These are phyloP conservation scores for Aspergillus baeticus DNA, from an alignment of 495 filamentous ascomycete genomes.

Conservation along the genomic window DNA sequence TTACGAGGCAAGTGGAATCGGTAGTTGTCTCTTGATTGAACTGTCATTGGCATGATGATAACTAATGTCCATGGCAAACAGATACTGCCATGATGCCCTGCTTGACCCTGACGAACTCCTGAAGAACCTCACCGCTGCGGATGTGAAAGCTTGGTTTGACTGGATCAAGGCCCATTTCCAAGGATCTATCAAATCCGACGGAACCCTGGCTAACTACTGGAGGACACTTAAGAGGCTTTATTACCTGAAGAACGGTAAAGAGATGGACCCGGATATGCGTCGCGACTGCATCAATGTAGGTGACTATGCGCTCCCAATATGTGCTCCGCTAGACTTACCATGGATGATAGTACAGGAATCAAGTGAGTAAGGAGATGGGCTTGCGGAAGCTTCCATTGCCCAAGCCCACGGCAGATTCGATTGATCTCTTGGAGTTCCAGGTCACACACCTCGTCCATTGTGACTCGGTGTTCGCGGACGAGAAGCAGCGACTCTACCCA, in stretches of 20 bases:
- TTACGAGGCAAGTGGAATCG: too few species aligned
- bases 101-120: background rate
- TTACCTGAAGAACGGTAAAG: constrained; percentile 7
- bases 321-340: background rate
- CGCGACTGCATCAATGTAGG: background rate
- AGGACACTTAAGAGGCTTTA: constrained; percentile 15
- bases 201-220: constrained; percentile 10
- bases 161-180: constrained; percentile 14
- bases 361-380: background rate
- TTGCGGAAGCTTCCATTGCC: background rate
- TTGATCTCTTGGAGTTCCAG: background rate
- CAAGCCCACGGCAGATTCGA: background rate
- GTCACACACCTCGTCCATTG: background rate
- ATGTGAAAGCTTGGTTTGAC: constrained; percentile 16
- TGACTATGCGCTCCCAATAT: too few species aligned
- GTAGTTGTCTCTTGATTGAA: too few species aligned
- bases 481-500: background rate
- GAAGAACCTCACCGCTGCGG: constrained; percentile 1
- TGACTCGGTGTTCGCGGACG: background rate
- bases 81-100: too few species aligned
- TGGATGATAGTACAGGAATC: background rate
- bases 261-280: background rate
- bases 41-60: too few species aligned
- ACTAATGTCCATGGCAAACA: too few species aligned
- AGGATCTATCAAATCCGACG: constrained; percentile 7